These are phyloP conservation scores for Neurospora sp. DNA, from an alignment of 2,329 filamentous ascomycete species.

Conservation along the genomic window DNA sequence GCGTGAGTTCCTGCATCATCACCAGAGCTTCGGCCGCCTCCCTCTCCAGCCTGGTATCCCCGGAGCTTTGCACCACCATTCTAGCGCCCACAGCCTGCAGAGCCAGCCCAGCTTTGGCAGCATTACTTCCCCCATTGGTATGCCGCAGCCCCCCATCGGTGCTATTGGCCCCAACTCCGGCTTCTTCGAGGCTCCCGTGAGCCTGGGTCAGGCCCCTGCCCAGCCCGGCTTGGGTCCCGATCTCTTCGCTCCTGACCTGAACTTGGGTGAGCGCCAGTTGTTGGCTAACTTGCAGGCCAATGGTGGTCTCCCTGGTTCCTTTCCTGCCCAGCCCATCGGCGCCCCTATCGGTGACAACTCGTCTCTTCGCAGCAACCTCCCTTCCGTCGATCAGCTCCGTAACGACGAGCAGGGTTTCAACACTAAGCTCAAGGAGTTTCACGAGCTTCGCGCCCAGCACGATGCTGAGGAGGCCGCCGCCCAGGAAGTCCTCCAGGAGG, in stretches of 20 bases:
- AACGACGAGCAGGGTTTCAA: constrained; percentile 50
- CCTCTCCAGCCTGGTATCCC: constrained; percentile 46
- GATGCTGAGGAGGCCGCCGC: constrained; percentile 40
- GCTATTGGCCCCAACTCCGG: constrained; percentile 51
- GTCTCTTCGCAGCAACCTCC: constrained; percentile 36
- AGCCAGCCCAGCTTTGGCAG: constrained; percentile 95
- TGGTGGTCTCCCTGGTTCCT: constrained; percentile 22
- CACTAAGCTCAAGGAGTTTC: constrained; percentile 75
- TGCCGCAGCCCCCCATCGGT: constrained; percentile 42
- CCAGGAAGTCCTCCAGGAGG: constrained; percentile 9
- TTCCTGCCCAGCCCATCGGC: constrained; percentile 30
- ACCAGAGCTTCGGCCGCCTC: constrained; percentile 65
- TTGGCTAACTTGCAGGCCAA: constrained; percentile 32
- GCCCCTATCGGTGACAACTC: constrained; percentile 26
- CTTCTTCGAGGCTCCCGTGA: constrained; percentile 56
- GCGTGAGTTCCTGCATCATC: constrained; percentile 82
- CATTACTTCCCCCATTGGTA: constrained; percentile 76
- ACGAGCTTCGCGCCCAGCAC: constrained; percentile 64
- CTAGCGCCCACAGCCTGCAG: constrained; percentile 89
- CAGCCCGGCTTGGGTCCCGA: constrained; percentile 38
- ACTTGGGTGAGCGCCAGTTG: constrained; percentile 42
- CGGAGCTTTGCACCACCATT: constrained; percentile 71
- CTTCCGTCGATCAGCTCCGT: constrained; percentile 38
- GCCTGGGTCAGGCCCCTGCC: constrained; percentile 30
- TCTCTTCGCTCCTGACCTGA: constrained; percentile 59